phyloP scores from a whole-genome alignment of 257 asterid species.

The Agastache rugosa region DNA sequence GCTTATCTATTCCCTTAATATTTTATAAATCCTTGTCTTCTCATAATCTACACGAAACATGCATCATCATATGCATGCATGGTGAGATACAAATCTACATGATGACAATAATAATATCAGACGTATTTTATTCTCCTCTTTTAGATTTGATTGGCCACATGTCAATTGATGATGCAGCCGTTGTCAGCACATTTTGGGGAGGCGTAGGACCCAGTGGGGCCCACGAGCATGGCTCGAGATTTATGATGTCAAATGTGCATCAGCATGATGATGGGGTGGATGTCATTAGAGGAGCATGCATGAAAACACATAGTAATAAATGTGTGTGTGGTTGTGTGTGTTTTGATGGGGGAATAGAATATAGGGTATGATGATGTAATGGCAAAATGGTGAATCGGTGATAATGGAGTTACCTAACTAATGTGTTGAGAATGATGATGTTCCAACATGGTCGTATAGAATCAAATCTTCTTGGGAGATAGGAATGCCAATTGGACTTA shows the following conservation, averaged over 20 bases:
- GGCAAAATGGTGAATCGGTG: slow-evolving; percentile 29
- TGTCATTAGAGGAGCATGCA: not conserved
- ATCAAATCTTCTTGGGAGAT: slow-evolving; percentile 16
- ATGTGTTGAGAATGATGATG: slow-evolving; percentile 40
- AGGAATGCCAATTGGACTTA: slow-evolving; percentile 4
- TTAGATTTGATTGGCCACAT: slow-evolving; percentile 39
- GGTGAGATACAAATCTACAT: not conserved
- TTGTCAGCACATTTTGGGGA: slow-evolving; percentile 4
- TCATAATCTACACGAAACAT: slow-evolving; percentile 2
- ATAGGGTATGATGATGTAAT: slow-evolving; percentile 13
- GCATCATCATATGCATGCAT: slow-evolving; percentile 36
- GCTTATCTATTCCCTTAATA: not conserved
- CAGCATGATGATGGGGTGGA: slow-evolving; percentile 47
- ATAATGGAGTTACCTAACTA: slow-evolving; percentile 38
- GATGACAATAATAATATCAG: not conserved
- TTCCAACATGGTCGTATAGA: slow-evolving; percentile 33
- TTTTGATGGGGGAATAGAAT: not conserved
- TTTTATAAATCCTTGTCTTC: not conserved
- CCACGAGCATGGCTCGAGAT: slow-evolving; percentile 37
- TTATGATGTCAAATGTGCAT: slow-evolving; percentile 46
- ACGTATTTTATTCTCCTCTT: slow-evolving; percentile 18
- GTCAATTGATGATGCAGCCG: slow-evolving; percentile 38
- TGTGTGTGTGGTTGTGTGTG: slow-evolving; percentile 9
- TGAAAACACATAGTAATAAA: not conserved
- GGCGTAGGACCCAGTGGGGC: slow-evolving; percentile 23